Evolutionary conservation across 1,284 basidiomycete genomes (phyloP), one percentile per base, ranked within the genome.

Genomic region (Tylopilus orsonianus): DNA sequence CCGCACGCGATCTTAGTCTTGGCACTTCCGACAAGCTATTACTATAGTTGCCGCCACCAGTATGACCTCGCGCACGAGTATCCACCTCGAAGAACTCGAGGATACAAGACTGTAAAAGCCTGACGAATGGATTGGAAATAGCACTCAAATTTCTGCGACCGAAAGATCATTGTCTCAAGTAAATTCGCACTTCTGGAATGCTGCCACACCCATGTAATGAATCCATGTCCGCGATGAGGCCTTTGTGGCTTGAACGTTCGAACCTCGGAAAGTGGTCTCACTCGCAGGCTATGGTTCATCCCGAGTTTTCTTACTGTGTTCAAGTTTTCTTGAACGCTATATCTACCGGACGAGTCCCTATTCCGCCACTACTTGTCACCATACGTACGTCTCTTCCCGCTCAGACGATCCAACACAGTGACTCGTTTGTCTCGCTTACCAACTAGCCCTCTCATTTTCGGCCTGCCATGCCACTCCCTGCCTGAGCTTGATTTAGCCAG

Each of bases 201-300:
- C n/a, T n/a, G n/a, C n/a, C n/a, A n/a, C n/a, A n/a, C n/a, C n/a
- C n/a, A n/a, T n/a, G n/a, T n/a, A n/a, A n/a, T n/a, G n/a, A n/a
- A n/a, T n/a, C n/a, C n/a, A n/a, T n/a, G n/a, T n/a, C n/a, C n/a
- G n/a, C n/a, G n/a, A n/a, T n/a, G n/a, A n/a, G n/a, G n/a, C n/a
- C n/a, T n/a, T n/a, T n/a, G n/a, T n/a, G n/a, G n/a, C n/a, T n/a
- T n/a, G n/a, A n/a, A n/a, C n/a, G n/a, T n/a, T n/a, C n/a, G n/a
- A 80, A 83, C 3, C 81, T 98, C 2, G 93, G 94, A 4, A 79
- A 94, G 18, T 81, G 92, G 26, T 97, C 97, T 78, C 80, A 94
- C 20, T 88, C 88, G 19, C 50, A 97, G 97, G 67, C 61, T 97
- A 10, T 97, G 92, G 92, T 97, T 97, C 61, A 90, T 97, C 19